These are phyloP conservation scores for Chaetomiaceae sp. DNA, from an alignment of 2,329 filamentous ascomycete genomes.

Conservation along the genomic window DNA sequence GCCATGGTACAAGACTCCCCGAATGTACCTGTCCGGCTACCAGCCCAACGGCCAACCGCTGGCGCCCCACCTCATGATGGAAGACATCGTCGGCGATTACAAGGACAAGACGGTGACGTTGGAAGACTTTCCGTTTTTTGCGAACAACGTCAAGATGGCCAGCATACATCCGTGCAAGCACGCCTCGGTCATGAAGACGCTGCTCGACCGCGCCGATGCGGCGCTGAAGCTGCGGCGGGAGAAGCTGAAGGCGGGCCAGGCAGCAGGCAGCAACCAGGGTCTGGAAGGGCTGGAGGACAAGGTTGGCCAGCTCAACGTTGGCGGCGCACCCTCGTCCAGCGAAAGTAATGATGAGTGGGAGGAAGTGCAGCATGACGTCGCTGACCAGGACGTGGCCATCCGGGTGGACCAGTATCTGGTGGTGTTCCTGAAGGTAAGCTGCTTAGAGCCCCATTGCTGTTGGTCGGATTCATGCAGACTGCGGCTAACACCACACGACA, in stretches of 20 bases:
- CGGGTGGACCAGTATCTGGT: slow-evolving; percentile 85
- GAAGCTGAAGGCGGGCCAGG: slow-evolving; percentile 62
- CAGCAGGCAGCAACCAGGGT: slow-evolving; percentile 46
- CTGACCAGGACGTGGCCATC: slow-evolving; percentile 70
- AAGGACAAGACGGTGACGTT: slow-evolving; percentile 84
- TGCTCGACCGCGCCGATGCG: slow-evolving; percentile 90
- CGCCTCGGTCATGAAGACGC: slow-evolving; percentile 94
- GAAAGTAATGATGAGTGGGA: slow-evolving; percentile 57
- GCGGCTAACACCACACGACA: slow-evolving; percentile 28
- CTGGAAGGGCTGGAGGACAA: slow-evolving; percentile 86
- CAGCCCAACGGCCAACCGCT: slow-evolving; percentile 59
- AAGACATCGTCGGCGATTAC: slow-evolving; percentile 37
- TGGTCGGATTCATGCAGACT: not conserved
- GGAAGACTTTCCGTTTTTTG: slow-evolving; percentile 94
- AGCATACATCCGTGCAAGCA: slow-evolving; percentile 97
- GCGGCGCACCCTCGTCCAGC: slow-evolving; percentile 44
- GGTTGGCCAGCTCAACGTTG: slow-evolving; percentile 58
- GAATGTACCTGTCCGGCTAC: slow-evolving; percentile 92
- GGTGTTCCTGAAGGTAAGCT: slow-evolving; percentile 70
- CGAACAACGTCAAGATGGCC: slow-evolving; percentile 88
- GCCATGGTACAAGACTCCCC: slow-evolving; percentile 91
- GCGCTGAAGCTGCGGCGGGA: slow-evolving; percentile 83
- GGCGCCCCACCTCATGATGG: slow-evolving; percentile 33
- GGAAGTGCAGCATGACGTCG: slow-evolving; percentile 55
- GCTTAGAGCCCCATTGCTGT: not conserved